Percentiles rank a stretch among this genome's conserved stretches.
These are phyloP conservation scores for Fraxinus sp. DNA, from an alignment of 305 asterid species.

Conservation along the genomic window DNA sequence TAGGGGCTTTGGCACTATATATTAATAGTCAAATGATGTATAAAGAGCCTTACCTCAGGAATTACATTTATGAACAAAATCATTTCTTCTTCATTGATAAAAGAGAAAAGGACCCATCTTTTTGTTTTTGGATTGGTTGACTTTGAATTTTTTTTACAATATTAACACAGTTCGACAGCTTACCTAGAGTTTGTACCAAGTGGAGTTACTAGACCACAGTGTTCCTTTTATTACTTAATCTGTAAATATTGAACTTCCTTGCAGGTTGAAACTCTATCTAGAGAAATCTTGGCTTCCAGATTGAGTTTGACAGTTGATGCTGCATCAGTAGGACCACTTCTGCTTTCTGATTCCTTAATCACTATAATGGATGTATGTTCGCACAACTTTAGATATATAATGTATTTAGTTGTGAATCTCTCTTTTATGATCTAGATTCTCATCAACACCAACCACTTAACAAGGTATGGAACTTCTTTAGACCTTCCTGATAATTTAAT, in stretches of 20 bases:
- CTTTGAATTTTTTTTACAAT: background rate
- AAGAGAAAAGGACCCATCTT: background rate
- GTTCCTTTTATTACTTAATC: slow-evolving; percentile 14
- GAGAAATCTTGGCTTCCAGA: slow-evolving; percentile 91
- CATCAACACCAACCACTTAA: background rate
- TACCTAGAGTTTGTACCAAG: background rate
- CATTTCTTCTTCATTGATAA: background rate
- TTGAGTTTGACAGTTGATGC: slow-evolving; percentile 75
- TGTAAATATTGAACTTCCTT: slow-evolving; percentile 22
- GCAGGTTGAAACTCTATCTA: slow-evolving; percentile 87
- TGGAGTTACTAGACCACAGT: background rate
- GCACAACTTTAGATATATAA: background rate
- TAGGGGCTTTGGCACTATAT: background rate
- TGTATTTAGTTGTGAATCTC: background rate
- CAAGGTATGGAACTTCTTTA: background rate
- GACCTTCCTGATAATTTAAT: background rate
- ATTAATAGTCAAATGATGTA: background rate
- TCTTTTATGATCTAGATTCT: background rate
- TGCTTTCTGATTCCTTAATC: slow-evolving; percentile 74
- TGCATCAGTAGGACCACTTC: slow-evolving; percentile 76
- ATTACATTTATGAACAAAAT: background rate
- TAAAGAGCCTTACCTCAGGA: background rate
- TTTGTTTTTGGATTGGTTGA: background rate
- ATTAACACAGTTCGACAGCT: background rate
- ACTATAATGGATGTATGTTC: slow-evolving; percentile 92